Percentiles rank a stretch among this genome's conserved stretches.
These are phyloP conservation scores for Ulota crispa DNA, from an alignment of 225 moss, liverwort and hornwort species.

Conservation along the genomic window DNA sequence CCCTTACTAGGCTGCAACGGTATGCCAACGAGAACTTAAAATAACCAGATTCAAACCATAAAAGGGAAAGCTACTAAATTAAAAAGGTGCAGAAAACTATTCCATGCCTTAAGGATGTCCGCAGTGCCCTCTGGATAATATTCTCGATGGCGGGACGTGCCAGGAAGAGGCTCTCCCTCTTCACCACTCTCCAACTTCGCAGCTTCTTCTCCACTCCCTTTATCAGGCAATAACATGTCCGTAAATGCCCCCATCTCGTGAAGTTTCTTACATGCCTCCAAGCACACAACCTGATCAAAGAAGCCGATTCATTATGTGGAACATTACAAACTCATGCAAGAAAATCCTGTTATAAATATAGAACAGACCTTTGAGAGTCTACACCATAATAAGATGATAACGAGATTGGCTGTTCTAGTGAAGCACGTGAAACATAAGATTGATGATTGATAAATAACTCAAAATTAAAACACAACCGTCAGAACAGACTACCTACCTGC, in stretches of 20 bases:
- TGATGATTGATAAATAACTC: background rate
- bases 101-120: conserved; percentile 83
- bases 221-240: conserved; percentile 96
- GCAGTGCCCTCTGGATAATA: conserved; percentile 99
- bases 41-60: conserved; percentile 14
- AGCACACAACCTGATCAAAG: conserved; percentile 78
- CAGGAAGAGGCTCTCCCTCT: conserved; percentile 97
- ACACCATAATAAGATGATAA: background rate
- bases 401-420: background rate
- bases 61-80: conserved; percentile 13
- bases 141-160: conserved; percentile 97
- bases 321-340: conserved; percentile 11
- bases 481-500: conserved; percentile 69
- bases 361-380: background rate
- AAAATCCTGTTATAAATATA: background rate
- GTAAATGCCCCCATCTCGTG: conserved; percentile 99
- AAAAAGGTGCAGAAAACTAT: background rate
- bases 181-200: conserved; percentile 90
- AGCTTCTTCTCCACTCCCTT: conserved; percentile 95
- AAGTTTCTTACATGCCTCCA: conserved; percentile 96
- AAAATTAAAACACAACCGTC: background rate
- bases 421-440: background rate
- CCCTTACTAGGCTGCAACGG: background rate
- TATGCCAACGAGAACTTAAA: background rate
- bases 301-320: conserved; percentile 1